A percentile compares a stretch with the other conserved stretches of the same genome.
phyloP scores from a whole-genome alignment of 1,139 yeast species.

The Yamadazyma dendronema region DNA sequence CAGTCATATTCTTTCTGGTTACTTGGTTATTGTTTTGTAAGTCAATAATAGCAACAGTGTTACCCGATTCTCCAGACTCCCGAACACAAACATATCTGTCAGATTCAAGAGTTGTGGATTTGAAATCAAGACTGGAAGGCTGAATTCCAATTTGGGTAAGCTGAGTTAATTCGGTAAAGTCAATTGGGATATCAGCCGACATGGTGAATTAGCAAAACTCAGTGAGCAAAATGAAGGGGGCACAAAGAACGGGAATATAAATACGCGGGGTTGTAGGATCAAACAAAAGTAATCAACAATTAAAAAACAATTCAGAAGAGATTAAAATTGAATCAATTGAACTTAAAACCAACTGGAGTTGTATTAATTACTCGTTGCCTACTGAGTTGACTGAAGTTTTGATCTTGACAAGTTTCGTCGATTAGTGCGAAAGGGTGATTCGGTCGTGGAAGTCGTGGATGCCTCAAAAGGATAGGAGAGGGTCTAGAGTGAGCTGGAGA shows the following conservation, averaged over 20 bases:
- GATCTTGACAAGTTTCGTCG: constrained; percentile 5
- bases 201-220: constrained; percentile 2
- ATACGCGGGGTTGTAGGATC: neutral
- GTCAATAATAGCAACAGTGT: constrained; percentile 90
- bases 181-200: constrained; percentile 78
- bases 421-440: constrained; percentile 5
- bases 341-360: neutral
- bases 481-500: too few relatives aligned
- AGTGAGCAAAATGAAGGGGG: neutral
- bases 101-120: constrained; percentile 90
- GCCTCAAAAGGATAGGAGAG: neutral
- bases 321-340: neutral
- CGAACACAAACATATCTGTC: constrained; percentile 89
- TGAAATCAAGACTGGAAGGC: constrained; percentile 82
- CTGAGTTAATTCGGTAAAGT: constrained; percentile 91
- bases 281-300: neutral
- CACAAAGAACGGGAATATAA: neutral
- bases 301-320: neutral
- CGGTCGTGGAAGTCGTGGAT: constrained; percentile 1
- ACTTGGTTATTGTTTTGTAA: constrained; percentile 72
- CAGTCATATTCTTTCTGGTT: constrained; percentile 88
- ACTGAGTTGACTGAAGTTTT: neutral
- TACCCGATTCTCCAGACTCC: constrained; percentile 72
- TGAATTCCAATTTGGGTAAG: constrained; percentile 81
- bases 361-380: neutral